Evolutionary conservation across 208 protist species (phyloP), one percentile per base, ranked within the genome.

Genomic region (Trypanosoma melophagium): DNA sequence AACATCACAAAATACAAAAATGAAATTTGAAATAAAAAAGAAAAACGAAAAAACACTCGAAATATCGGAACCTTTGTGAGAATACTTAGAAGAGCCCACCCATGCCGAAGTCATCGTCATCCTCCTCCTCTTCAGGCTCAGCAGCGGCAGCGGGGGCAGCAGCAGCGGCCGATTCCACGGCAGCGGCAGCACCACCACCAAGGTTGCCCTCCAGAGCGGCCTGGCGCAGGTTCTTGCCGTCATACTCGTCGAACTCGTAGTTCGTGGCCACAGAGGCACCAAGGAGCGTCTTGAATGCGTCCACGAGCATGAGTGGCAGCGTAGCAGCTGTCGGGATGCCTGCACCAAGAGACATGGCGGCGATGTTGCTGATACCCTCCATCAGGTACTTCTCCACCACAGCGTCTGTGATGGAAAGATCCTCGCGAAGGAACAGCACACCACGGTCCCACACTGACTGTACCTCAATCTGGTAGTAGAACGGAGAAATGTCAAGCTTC

Each of bases 401-500:
- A 22, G 85, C 87, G 44, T 99, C 93, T 64, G 89, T 97, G 69
- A 99, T 87, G 63, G 97, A 87, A 35, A 99, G 92, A 56, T 99
- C 90, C 25, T 84, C 80, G 68, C 92, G 79, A 44, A 82, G 76
- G 89, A 98, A 99, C 56, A 99, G 71, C 17, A 89, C 71, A 59
- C 98, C 99, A 71, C 89, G 77, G 72, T 99, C 98, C 89, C 97
- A 99, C 64, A 99, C 84, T 19, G 84, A 80, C 31, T 77, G 64
- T 45, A 98, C 75, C 50, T 94, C 80, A 0, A 99, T 80, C 78
- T 97, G 97, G 85, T 99, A 99, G 73, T 79, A 94, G 96, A 99
- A 99, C 56, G 99, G 99, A 71, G 94, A 97, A 71, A 99, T 99
- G 88, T 97, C 94, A 10, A 99, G 84, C 93, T 98, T 99, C 74